phyloP scores from a whole-genome alignment of 495 filamentous ascomycete genomes.

The Penicillium lagena region DNA sequence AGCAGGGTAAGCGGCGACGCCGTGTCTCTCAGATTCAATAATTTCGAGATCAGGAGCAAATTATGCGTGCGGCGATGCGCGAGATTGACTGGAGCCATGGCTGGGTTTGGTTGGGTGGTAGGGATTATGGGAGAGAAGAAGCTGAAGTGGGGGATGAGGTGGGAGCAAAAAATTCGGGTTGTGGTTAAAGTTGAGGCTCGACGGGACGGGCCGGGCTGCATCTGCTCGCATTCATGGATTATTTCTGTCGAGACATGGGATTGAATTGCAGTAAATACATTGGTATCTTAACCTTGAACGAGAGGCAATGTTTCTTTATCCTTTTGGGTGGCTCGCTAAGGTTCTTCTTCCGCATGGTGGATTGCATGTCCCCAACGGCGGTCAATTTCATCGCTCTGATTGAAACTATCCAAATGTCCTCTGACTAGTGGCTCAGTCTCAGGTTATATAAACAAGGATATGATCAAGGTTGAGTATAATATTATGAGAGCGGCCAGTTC shows the following conservation, averaged over 20 bases:
- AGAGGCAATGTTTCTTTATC: no score
- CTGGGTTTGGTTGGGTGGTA: neutral
- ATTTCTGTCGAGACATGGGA: neutral
- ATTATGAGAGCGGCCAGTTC: no score
- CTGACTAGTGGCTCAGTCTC: no score
- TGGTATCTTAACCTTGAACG: no score
- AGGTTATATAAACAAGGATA: no score
- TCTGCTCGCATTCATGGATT: neutral
- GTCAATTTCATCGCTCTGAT: no score
- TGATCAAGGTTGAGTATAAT: no score
- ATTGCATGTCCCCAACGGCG: no score
- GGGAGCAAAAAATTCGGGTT: conserved; percentile 19
- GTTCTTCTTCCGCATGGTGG: no score
- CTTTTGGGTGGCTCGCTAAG: no score
- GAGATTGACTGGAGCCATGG: conserved; percentile 36
- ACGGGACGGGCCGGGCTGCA: conserved; percentile 23
- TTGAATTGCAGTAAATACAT: no score
- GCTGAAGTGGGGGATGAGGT: conserved; percentile 13
- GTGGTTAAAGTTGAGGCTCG: conserved; percentile 26
- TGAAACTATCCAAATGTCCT: no score
- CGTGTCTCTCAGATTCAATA: conserved; percentile 70
- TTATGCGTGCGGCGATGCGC: conserved; percentile 79
- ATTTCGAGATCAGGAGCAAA: conserved; percentile 76
- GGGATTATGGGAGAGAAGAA: conserved; percentile 3
- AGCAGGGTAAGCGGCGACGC: conserved; percentile 82